Base-by-base conservation (phyloP, 495 filamentous ascomycete species). In the Penicillium steckii region DNA sequence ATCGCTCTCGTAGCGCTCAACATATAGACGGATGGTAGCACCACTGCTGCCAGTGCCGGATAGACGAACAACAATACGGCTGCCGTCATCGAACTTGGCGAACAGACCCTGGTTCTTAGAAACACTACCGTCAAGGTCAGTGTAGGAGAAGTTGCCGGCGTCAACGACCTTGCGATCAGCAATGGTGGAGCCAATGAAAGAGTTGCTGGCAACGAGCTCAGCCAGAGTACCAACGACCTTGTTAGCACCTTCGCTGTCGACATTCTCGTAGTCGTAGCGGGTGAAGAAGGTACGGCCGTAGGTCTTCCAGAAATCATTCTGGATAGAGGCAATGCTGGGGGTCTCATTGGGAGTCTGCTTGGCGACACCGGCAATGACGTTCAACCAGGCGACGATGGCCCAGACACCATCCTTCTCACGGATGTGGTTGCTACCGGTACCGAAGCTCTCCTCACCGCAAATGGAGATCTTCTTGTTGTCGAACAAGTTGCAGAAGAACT, bases 281-380 rank as follows among this genome's bases (percentile, higher is more conserved):
- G 94, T 98, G 82, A 98, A 98, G 81, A 97, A 98, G 17, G 93
- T 96, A 35, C 94, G 89, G 57, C 94, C 94, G 66, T 98, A 98
- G 49, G 83, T 91, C 56, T 85, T 81, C 94, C 94, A 98, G 84
- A 98, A 97, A 59, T 96, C 93, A 53, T 88, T 82, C 79, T 97
- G 94, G 72, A 98, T 96, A 61, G 87, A 87, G 54, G 85, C 86
- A 66, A 98, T 98, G 75, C 88, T 95, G 32, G 95, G 94, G 5
- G 82, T 85, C 61, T 78, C 67, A 46, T 69, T 78, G 38, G 88
- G 83, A 65, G 89, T 82, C 57, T 90, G 78, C 73, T 96, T 82
- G 47, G 91, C 91, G 12, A 97, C 84, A 53, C 90, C 94, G 35
- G 94, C 95, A 62, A 98, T 96, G 70, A 98, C 95, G 74, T 98